Base-by-base conservation (phyloP, 106 monocot species). In the Chionographis japonica region DNA sequence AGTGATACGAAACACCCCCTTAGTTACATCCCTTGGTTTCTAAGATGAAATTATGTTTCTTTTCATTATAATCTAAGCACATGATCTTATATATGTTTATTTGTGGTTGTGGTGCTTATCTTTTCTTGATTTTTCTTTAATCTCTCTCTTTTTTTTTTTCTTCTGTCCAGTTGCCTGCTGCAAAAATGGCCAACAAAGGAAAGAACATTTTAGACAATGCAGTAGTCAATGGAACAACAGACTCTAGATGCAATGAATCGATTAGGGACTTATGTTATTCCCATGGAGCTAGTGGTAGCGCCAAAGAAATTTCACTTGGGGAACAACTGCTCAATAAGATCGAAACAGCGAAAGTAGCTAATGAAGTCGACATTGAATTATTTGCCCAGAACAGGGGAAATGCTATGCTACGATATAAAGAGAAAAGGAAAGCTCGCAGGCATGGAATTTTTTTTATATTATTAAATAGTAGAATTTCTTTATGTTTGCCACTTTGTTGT, bases 321-420 rank as follows among this genome's bases (percentile, higher is more conserved):
- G 67, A 82, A 14, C 80, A 76, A 42, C 63, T 79, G n/a, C 35
- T 77, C 7, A 19, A 64, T 56, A 54, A 69, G 17, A 81, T 78
- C 50, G 81, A 81, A 17, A 55, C 50, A 0, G 63, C 69, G 12
- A 72, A 70, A 58, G 68, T 58, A 7, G 46, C 62, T 2, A 76
- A 75, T 6, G 81, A 85, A 55, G 54, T 81, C 4, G 83, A 87
- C 67, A 83, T 71, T 3, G 89, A 97, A 51, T 61, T 77, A 20
- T 62, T 92, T 11, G 92, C 97, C 49, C 80, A 86, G 72, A 97
- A 97, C 67, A 79, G 97, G 55, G 97, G 79, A 35, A 97, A 79
- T 50, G 97, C 97, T 39, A 97, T 97, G 97, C 62, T 86, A 60
- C 91, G 97, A 0, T 97, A 97, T 79, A 92, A 75, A 66, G 97